Evolutionary conservation across 2,329 filamentous ascomycete genomes (phyloP).

Genomic region (Colletotrichum gigasporum): DNA sequence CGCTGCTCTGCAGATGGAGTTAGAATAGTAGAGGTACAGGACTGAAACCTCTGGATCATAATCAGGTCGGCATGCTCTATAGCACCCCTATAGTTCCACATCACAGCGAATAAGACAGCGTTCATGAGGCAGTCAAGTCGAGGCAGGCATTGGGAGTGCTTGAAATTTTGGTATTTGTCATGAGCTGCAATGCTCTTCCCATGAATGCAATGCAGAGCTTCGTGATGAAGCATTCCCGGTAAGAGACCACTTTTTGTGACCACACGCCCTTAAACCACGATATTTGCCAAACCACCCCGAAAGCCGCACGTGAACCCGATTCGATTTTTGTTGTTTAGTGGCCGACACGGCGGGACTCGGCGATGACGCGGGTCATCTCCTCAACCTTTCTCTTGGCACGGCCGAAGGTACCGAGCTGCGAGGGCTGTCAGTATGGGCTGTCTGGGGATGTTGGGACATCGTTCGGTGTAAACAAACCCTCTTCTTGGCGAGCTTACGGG

Average conservation of each 20-base stretch:
- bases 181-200: slow-evolving; percentile 43
- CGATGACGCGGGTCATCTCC: slow-evolving; percentile 97
- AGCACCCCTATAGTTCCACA: background rate
- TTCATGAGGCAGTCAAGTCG: background rate
- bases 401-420: slow-evolving; percentile 94
- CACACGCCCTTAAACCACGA: slow-evolving; percentile 47
- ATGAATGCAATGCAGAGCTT: slow-evolving; percentile 36
- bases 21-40: background rate
- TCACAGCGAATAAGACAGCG: background rate
- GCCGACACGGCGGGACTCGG: slow-evolving; percentile 81
- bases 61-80: too few relatives aligned
- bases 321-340: slow-evolving; percentile 57
- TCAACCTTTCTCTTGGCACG: slow-evolving; percentile 99
- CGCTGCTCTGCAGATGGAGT: background rate
- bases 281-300: slow-evolving; percentile 32
- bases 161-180: slow-evolving; percentile 46
- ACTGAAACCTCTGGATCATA: too few relatives aligned
- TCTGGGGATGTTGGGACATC: background rate
- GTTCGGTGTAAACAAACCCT: slow-evolving; percentile 70
- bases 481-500: slow-evolving; percentile 99
- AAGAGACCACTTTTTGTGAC: slow-evolving; percentile 42
- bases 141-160: slow-evolving; percentile 15
- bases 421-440: slow-evolving; percentile 37
- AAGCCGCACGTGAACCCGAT: slow-evolving; percentile 6
- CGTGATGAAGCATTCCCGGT: slow-evolving; percentile 38